These are phyloP conservation scores for Huntiella abstrusa DNA, from an alignment of 2,329 filamentous ascomycete species.

Conservation along the genomic window DNA sequence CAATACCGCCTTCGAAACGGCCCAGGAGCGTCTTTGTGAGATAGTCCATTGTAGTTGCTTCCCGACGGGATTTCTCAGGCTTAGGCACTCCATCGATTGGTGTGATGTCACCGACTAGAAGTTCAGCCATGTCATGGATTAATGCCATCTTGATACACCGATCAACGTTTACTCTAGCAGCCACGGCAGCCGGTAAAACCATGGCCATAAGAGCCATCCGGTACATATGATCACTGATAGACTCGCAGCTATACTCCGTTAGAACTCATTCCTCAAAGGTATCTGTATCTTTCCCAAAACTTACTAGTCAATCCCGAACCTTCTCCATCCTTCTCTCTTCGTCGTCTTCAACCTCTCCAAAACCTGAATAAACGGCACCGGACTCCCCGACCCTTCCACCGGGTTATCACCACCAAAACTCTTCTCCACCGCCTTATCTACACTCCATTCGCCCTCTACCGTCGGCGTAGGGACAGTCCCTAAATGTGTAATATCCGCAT, in stretches of 20 bases:
- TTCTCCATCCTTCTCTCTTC: constrained; percentile 86
- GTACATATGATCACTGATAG: constrained; percentile 98
- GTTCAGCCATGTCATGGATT: constrained; percentile 93
- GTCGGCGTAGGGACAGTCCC: constrained; percentile 14
- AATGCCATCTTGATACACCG: constrained; percentile 91
- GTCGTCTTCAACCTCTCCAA: constrained; percentile 89
- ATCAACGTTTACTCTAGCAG: constrained; percentile 51
- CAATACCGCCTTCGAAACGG: constrained; percentile 49
- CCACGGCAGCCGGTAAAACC: constrained; percentile 62
- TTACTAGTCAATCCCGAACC: constrained; percentile 55
- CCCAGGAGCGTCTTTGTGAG: constrained; percentile 56
- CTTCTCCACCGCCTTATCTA: constrained; percentile 13
- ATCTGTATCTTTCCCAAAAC: constrained; percentile 1
- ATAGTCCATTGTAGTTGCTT: constrained; percentile 82
- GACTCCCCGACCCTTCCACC: constrained; percentile 44
- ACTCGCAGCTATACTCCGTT: constrained; percentile 45
- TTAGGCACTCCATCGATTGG: constrained; percentile 76
- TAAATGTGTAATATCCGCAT: constrained; percentile 12
- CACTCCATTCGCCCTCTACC: constrained; percentile 15
- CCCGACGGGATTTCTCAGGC: constrained; percentile 71
- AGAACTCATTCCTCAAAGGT: background rate
- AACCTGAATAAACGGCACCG: constrained; percentile 83
- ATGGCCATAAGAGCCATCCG: constrained; percentile 95
- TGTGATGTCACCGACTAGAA: constrained; percentile 89
- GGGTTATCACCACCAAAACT: constrained; percentile 21